Base-by-base conservation (phyloP, 352 stramenopile genomes). In the Pythium monospermum region DNA sequence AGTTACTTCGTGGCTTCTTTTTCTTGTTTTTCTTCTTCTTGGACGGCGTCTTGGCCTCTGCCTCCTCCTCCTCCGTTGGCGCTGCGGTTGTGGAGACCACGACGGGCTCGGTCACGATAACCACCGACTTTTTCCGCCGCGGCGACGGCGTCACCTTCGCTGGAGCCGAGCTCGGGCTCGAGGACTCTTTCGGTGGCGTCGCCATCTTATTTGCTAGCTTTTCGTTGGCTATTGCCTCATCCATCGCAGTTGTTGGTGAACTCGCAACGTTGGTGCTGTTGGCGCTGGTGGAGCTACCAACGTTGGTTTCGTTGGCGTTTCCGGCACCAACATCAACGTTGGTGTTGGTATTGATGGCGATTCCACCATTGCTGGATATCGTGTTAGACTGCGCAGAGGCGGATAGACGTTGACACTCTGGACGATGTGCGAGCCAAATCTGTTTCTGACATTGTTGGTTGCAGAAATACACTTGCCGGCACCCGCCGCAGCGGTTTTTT, bases 11-110 rank as follows among this genome's bases (percentile, higher is more conserved):
- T 19, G 68, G 45, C 53, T 88, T 84, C 41, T 73, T 83, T 48
- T 83, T 79, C 53, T 76, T 73, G 53, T 84, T 74, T 49, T 89
- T 85, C 56, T 77, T 70, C 50, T 85, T 85, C 50, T 85, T 87
- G 64, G 79, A 79, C 8, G 30, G 30, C 7, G 30, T 8, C n/a
- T n/a, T n/a, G n/a, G n/a, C n/a, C n/a, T n/a, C n/a, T n/a, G n/a
- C n/a, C n/a, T n/a, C n/a, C n/a, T n/a, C n/a, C n/a, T n/a, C n/a
- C 7, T 13, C 30, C 30, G 30, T 35, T 13, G 30, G 30, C 30
- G 30, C 13, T 35, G 30, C 7, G 7, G 30, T 35, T 8, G 30
- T 8, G 30, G 13, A 13, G 30, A 13, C 30, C 30, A 37, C 19
- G 8, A 38, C 22, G 7, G 31, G 25, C 45, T 6, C 16, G 15